Percentiles rank a stretch among this genome's conserved stretches.
phyloP scores from a whole-genome alignment of 495 filamentous ascomycete genomes.

The Ramalina peruviana region DNA sequence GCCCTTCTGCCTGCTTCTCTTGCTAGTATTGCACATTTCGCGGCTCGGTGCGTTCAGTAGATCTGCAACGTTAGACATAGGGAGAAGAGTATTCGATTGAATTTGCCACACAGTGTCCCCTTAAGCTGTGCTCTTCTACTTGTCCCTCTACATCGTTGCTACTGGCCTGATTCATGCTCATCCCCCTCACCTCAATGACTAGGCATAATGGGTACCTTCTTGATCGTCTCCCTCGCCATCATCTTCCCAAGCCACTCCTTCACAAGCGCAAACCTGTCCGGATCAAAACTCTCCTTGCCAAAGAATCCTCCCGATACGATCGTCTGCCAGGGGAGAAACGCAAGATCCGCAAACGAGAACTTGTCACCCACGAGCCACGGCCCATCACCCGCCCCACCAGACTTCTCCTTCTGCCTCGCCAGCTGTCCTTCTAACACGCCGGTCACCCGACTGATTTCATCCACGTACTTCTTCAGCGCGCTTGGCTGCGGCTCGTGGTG shows the following conservation, averaged over 20 bases:
- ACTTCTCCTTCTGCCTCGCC: slow-evolving; percentile 5
- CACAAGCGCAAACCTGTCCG: slow-evolving; percentile 16
- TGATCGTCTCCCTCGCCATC: slow-evolving; percentile 12
- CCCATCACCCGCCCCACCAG: slow-evolving; percentile 3
- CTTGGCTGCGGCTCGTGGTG: slow-evolving; percentile 26
- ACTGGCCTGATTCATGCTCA: no score
- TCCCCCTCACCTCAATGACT: no score
- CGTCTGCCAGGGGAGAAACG: slow-evolving; percentile 20
- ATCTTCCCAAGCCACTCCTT: slow-evolving; percentile 21
- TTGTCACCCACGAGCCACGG: slow-evolving; percentile 20
- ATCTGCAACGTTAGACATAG: no score
- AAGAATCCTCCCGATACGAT: not conserved
- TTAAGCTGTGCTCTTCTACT: no score
- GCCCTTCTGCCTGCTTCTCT: no score
- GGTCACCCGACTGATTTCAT: slow-evolving; percentile 27
- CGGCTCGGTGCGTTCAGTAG: no score
- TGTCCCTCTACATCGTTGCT: no score
- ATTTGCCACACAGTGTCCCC: no score
- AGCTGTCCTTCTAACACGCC: slow-evolving; percentile 25
- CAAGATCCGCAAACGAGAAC: slow-evolving; percentile 21
- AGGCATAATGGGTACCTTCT: not conserved
- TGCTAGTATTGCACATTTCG: no score
- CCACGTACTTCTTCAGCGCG: slow-evolving; percentile 30
- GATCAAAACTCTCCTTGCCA: slow-evolving; percentile 8
- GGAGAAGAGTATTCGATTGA: no score